Percentiles rank a stretch among this genome's conserved stretches.
Conservation (phyloP, 1,284 basidiomycete species). For the Fomitopsis betulina region DNA sequence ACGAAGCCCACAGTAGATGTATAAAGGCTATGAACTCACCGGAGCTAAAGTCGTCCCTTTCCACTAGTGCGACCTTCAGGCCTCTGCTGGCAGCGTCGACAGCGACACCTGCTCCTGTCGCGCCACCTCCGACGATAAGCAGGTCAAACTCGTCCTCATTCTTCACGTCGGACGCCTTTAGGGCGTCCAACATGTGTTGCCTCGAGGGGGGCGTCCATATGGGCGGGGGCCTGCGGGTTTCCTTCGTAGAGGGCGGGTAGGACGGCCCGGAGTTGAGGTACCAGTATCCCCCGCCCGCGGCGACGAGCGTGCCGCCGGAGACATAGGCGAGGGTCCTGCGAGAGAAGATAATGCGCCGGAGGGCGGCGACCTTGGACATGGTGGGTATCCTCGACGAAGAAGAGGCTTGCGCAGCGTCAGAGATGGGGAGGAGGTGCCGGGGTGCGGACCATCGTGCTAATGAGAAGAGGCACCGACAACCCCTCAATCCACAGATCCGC, state of each 20-base stretch:
- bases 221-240: conserved; percentile 61
- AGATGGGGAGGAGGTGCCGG: background rate
- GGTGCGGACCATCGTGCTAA: background rate
- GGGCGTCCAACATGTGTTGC: conserved; percentile 54
- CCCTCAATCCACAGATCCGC: background rate
- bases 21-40: conserved; percentile 41
- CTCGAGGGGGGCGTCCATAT: conserved; percentile 74
- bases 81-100: conserved; percentile 93
- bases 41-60: conserved; percentile 89
- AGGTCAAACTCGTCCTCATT: conserved; percentile 61
- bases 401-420: background rate
- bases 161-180: conserved; percentile 40
- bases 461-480: background rate
- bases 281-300: conserved; percentile 58
- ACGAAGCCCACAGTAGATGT: too few relatives aligned
- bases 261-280: conserved; percentile 68
- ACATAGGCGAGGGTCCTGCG: conserved; percentile 47
- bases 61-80: conserved; percentile 90
- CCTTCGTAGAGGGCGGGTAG: conserved; percentile 56
- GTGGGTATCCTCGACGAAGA: background rate
- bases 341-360: conserved; percentile 43
- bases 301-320: conserved; percentile 45
- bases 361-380: conserved; percentile 8
- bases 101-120: conserved; percentile 92
- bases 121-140: conserved; percentile 89